Base-by-base conservation (phyloP, 805 yeast genomes). In the Wickerhamomyces canadensis region DNA sequence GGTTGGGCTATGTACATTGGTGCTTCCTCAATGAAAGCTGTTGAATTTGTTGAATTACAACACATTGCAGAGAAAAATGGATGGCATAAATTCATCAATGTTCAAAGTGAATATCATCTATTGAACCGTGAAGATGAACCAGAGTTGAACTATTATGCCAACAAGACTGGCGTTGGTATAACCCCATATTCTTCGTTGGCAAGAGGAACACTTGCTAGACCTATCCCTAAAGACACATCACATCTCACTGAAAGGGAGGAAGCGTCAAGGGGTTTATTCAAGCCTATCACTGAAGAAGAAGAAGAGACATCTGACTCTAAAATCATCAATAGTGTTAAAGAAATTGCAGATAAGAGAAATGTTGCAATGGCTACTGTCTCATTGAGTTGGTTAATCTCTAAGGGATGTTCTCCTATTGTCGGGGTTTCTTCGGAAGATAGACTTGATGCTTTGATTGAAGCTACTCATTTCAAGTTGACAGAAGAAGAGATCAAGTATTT, bases 151-250 rank as follows among this genome's bases (percentile, higher is more conserved):
- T 73, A 71, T 25, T 77, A 60, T 52, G 73, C 79, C 43, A 55
- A 67, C 16, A 59, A 57, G 28, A 67, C 69, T 17, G 68, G 68
- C 6, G 70, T 78, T 23, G 79, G 77, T 2, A 36, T 74, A n/a
- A 70, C 23, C 38, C 81, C 82, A 6, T 77, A 76, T 74, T 68
- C 77, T 12, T 80, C 81, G 25, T 54, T 64, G 38, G 78, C 76
- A 6, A 56, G 71, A 40, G 83, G 83, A 4, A 24, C 69, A 4
- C 58, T 76, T 30, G 65, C 78, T 2, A 62, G 78, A 37, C 76
- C 81, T 1, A 43, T 41, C 22, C 34, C 23, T 5, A 23, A 34
- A 6, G 35, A 52, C 4, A 33, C 34, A 5, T 43, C 41, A 23
- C 29, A 27, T 6, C 18, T 29, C 7, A 35, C 52, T 4, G 35